Conservation (phyloP, 1,139 yeast species). For the Geotrichum aggregatum region DNA sequence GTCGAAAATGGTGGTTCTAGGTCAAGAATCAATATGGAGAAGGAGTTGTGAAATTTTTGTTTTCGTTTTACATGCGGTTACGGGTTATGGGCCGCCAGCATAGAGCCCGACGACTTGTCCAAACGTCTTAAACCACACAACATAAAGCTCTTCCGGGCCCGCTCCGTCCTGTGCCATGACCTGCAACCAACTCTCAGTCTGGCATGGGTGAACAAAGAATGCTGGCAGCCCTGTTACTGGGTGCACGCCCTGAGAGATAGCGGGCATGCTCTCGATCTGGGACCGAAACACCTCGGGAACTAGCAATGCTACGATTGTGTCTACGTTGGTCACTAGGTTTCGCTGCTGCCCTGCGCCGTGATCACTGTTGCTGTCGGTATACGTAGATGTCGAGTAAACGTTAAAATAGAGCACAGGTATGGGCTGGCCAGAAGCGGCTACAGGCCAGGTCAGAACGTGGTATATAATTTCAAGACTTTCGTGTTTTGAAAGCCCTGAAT, state of each 20-base stretch:
- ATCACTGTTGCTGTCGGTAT: too few species aligned
- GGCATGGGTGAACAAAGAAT: constrained; percentile 41
- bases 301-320: constrained; percentile 21
- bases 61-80: too few species aligned
- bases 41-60: constrained; percentile 4
- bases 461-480: too few species aligned
- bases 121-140: constrained; percentile 31
- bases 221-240: constrained; percentile 36
- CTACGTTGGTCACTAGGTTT: constrained; percentile 25
- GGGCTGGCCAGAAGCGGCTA: constrained; percentile 15
- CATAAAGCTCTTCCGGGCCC: background rate
- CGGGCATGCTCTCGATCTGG: constrained; percentile 5
- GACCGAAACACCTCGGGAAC: constrained; percentile 19
- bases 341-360: background rate
- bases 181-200: constrained; percentile 30
- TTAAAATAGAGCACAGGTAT: constrained; percentile 37
- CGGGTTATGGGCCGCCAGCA: too few species aligned
- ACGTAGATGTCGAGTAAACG: constrained; percentile 20
- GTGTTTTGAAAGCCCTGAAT: too few species aligned
- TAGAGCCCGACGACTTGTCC: constrained; percentile 26
- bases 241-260: constrained; percentile 36
- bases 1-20: too few species aligned
- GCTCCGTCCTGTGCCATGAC: constrained; percentile 9
- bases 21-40: too few species aligned
- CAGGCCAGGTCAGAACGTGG: constrained; percentile 33